phyloP scores from a whole-genome alignment of 345 rosid species.

The Bretschneidera sinensis region DNA sequence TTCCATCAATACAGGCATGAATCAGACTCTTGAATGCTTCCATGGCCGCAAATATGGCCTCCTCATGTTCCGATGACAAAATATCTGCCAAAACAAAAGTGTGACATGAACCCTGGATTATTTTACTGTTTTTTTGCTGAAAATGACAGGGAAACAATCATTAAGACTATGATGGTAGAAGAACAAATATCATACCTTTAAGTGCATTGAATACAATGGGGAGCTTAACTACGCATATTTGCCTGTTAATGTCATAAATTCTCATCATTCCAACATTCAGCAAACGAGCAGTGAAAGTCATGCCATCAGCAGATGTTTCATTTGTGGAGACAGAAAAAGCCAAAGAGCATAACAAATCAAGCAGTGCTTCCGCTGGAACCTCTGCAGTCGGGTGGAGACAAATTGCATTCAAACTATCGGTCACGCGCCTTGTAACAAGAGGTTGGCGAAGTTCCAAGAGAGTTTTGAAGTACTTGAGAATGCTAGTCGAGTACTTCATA shows the following conservation, averaged over 20 bases:
- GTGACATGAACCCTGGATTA: too few species aligned
- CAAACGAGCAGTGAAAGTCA: constrained; percentile 71
- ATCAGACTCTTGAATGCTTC: constrained; percentile 73
- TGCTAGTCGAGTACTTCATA: constrained; percentile 36
- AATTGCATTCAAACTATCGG: constrained; percentile 59
- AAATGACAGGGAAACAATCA: too few species aligned
- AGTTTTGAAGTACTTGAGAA: constrained; percentile 62
- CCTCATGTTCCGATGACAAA: constrained; percentile 82
- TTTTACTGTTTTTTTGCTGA: too few species aligned
- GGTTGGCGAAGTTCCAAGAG: constrained; percentile 59
- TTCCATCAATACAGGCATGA: constrained; percentile 62
- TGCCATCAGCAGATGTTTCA: constrained; percentile 64
- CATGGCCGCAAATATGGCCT: constrained; percentile 75
- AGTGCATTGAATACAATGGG: constrained; percentile 72
- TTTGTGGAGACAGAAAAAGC: constrained; percentile 46
- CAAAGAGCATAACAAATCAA: constrained; percentile 52
- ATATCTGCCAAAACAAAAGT: constrained; percentile 72
- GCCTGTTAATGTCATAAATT: constrained; percentile 55
- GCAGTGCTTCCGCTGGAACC: constrained; percentile 62
- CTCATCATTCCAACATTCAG: constrained; percentile 73
- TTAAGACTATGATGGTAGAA: too few species aligned
- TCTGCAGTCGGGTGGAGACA: constrained; percentile 49
- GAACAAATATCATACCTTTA: constrained; percentile 64
- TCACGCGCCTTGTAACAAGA: constrained; percentile 59
- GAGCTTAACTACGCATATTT: constrained; percentile 62